These are phyloP conservation scores for Lentinus tigrinus DNA, from an alignment of 768 basidiomycete species.

Conservation along the genomic window DNA sequence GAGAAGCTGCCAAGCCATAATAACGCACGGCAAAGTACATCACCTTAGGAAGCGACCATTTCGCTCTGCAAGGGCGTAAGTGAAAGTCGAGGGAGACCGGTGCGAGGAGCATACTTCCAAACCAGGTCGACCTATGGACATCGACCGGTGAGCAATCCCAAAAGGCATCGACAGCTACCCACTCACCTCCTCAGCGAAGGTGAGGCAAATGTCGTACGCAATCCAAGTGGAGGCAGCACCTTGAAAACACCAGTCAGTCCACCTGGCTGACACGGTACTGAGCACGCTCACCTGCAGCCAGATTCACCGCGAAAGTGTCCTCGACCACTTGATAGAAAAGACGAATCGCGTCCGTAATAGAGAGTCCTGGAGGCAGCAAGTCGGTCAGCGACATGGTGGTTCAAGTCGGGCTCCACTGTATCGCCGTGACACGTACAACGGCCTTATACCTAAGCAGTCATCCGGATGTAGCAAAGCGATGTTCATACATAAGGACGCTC, in stretches of 20 bases:
- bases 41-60: not conserved
- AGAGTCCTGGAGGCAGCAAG: not conserved
- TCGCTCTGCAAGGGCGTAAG: not conserved
- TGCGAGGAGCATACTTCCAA: not conserved
- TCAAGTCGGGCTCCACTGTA: too few species aligned
- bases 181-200: not conserved
- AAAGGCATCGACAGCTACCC: not conserved
- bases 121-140: not conserved
- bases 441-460: too few species aligned
- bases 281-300: not conserved
- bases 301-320: not conserved
- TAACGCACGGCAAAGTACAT: not conserved
- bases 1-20: not conserved
- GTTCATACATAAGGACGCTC: not conserved
- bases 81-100: not conserved
- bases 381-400: not conserved
- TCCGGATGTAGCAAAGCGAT: not conserved
- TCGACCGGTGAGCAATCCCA: not conserved
- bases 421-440: not conserved
- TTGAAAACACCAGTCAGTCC: not conserved
- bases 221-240: not conserved
- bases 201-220: not conserved
- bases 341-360: not conserved
- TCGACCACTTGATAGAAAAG: not conserved
- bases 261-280: not conserved